Conservation (phyloP, 805 yeast species). For the Kurtzmaniella cleridarum region DNA sequence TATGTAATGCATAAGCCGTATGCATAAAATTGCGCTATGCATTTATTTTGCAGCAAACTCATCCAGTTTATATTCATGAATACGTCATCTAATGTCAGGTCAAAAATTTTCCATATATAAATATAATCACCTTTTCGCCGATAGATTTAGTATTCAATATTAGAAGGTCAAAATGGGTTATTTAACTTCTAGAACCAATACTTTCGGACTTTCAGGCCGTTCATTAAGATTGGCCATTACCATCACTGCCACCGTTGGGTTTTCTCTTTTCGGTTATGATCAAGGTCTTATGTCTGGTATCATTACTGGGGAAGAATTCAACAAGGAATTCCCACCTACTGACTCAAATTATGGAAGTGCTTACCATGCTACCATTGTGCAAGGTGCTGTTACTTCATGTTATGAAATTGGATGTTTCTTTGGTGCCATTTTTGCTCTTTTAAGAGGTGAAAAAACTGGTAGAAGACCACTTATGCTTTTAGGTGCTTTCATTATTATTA, state of each 20-base stretch:
- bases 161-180: constrained; percentile 5
- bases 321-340: constrained; percentile 35
- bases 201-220: constrained; percentile 54
- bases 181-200: constrained; percentile 36
- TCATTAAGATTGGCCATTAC: constrained; percentile 29
- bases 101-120: no score
- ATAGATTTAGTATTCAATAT: no score
- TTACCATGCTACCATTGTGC: constrained; percentile 36
- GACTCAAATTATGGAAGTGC: constrained; percentile 19
- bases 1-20: no score
- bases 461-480: constrained; percentile 35
- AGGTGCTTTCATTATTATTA: constrained; percentile 34
- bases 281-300: constrained; percentile 44
- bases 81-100: no score
- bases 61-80: no score
- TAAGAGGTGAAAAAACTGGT: constrained; percentile 36
- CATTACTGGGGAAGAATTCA: constrained; percentile 34
- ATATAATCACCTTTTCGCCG: no score
- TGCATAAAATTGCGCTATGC: no score
- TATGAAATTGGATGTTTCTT: constrained; percentile 61
- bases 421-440: constrained; percentile 38
- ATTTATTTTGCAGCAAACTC: no score
- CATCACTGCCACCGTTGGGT: constrained; percentile 23
- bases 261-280: constrained; percentile 29
- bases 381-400: constrained; percentile 67